phyloP scores from a whole-genome alignment of 225 moss, liverwort and hornwort species.

The Pleurozium schreberi region DNA sequence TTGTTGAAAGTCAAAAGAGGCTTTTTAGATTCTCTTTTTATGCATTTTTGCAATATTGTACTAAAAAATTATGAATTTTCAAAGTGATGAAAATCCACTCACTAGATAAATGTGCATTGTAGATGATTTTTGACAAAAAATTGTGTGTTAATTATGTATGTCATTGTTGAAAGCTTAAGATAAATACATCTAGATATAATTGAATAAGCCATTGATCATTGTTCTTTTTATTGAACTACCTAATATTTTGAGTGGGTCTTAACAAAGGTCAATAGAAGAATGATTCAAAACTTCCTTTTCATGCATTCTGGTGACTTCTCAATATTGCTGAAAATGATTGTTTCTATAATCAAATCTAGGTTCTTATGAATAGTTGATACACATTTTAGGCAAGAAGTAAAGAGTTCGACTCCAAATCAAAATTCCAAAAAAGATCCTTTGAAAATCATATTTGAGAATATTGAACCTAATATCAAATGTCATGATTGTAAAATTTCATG shows the following conservation, averaged over 20 bases:
- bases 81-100: background rate
- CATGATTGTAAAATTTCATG: background rate
- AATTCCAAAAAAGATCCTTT: no score
- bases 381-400: background rate
- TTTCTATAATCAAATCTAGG: background rate
- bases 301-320: background rate
- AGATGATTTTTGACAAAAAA: background rate
- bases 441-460: no score
- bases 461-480: no score
- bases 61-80: background rate
- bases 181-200: background rate
- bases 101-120: rapidly evolving
- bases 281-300: no score
- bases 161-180: background rate
- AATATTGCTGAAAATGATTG: rapidly evolving
- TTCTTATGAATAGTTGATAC: background rate
- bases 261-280: background rate
- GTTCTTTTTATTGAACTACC: background rate
- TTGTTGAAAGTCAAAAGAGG: background rate
- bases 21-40: no score
- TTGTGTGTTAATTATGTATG: rapidly evolving
- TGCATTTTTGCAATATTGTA: background rate
- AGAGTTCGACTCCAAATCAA: no score
- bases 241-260: background rate
- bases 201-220: background rate